Evolutionary conservation across 495 filamentous ascomycete species (phyloP).

Genomic region (Penicillium manginii): DNA sequence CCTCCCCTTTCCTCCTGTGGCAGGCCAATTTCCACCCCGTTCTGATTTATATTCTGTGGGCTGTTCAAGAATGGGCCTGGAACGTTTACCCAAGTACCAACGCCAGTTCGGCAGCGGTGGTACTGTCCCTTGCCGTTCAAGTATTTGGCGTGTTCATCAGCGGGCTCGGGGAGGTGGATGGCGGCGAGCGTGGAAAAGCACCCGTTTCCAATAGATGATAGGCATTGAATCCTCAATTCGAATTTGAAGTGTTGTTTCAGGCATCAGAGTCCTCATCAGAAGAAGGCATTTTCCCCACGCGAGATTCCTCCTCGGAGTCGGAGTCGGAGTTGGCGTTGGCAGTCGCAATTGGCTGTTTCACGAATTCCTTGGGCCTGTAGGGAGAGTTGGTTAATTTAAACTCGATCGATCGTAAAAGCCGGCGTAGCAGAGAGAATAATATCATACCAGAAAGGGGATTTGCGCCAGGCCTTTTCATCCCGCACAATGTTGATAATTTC

Average conservation of each 20-base stretch:
- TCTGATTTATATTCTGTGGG: conserved; percentile 74
- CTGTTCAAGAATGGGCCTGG: conserved; percentile 92
- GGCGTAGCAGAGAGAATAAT: not conserved
- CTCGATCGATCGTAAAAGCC: conserved; percentile 12
- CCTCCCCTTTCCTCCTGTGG: conserved; percentile 91
- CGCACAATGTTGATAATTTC: conserved; percentile 92
- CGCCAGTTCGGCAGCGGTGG: conserved; percentile 75
- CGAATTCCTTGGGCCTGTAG: conserved; percentile 79
- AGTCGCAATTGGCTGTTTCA: conserved; percentile 53
- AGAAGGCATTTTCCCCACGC: conserved; percentile 80
- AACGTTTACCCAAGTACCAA: conserved; percentile 93
- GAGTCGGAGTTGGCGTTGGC: conserved; percentile 45
- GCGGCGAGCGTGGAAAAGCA: conserved; percentile 21
- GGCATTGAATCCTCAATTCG: conserved; percentile 6
- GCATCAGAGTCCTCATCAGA: conserved; percentile 61
- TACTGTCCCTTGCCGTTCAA: conserved; percentile 67
- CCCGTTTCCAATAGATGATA: conserved; percentile 26
- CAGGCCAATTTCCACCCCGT: conserved; percentile 73
- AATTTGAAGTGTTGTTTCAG: conserved; percentile 14
- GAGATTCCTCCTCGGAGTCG: conserved; percentile 76
- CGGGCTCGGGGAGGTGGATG: conserved; percentile 23
- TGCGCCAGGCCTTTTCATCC: conserved; percentile 90
- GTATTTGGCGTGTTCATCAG: conserved; percentile 52
- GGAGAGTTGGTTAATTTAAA: conserved; percentile 16
- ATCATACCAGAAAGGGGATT: conserved; percentile 83